Evolutionary conservation across 805 yeast genomes (phyloP).

Genomic region (Ogataea pilisensis): DNA sequence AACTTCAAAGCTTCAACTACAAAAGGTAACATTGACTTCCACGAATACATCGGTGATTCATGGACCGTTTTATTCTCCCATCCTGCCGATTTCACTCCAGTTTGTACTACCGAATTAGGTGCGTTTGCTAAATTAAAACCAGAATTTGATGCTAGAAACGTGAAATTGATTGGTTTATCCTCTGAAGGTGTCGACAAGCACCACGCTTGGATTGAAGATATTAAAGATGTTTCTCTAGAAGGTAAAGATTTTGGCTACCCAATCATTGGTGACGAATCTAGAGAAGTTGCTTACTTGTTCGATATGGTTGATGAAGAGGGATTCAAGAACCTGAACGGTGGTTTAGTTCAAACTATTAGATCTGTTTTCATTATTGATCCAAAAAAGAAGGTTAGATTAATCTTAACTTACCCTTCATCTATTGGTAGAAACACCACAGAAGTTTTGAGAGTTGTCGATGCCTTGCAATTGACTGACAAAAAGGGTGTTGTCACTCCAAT

Average conservation of each 20-base stretch:
- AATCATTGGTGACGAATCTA: slow-evolving; percentile 81
- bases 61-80: slow-evolving; percentile 92
- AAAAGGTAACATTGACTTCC: slow-evolving; percentile 79
- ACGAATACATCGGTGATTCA: slow-evolving; percentile 76
- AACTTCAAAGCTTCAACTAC: slow-evolving; percentile 83
- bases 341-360: slow-evolving; percentile 83
- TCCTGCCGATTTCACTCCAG: slow-evolving; percentile 97
- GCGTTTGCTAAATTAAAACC: slow-evolving; percentile 88
- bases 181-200: slow-evolving; percentile 81
- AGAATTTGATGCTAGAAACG: slow-evolving; percentile 80
- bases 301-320: slow-evolving; percentile 89
- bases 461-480: slow-evolving; percentile 80
- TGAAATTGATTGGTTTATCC: slow-evolving; percentile 85
- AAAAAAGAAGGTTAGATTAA: slow-evolving; percentile 78
- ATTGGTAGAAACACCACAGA: slow-evolving; percentile 93
- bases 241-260: slow-evolving; percentile 81
- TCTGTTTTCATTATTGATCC: slow-evolving; percentile 92
- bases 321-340: slow-evolving; percentile 66
- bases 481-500: slow-evolving; percentile 86
- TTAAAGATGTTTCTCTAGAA: slow-evolving; percentile 69
- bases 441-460: slow-evolving; percentile 85
- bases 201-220: slow-evolving; percentile 84
- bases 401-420: slow-evolving; percentile 87
- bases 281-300: slow-evolving; percentile 78
- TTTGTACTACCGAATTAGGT: slow-evolving; percentile 93